These are phyloP conservation scores for Gossypium trilobum DNA, from an alignment of 441 rosid species.

Conservation along the genomic window DNA sequence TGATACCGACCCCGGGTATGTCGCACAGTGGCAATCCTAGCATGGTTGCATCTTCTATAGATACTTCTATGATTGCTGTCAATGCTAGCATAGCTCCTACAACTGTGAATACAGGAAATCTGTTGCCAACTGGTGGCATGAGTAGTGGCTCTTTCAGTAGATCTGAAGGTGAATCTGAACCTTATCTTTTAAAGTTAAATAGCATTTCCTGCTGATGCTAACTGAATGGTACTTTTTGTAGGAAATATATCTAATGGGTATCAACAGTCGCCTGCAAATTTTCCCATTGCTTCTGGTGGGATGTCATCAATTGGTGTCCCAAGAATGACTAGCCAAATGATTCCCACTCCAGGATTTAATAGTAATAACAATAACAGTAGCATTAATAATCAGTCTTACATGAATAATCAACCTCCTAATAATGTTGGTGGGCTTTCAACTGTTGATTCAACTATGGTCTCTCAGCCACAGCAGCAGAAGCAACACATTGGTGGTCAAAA, in stretches of 20 bases:
- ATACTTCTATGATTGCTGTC: conserved; percentile 47
- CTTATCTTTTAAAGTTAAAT: neutral
- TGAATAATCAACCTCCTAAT: conserved; percentile 41
- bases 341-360: conserved; percentile 91
- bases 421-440: conserved; percentile 58
- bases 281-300: conserved; percentile 66
- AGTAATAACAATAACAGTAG: conserved; percentile 33
- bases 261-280: conserved; percentile 66
- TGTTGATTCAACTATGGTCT: conserved; percentile 53
- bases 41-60: conserved; percentile 53
- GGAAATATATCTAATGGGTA: conserved; percentile 74
- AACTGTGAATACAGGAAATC: conserved; percentile 45
- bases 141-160: conserved; percentile 43
- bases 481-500: conserved; percentile 61
- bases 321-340: conserved; percentile 80
- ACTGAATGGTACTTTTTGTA: conserved; percentile 24
- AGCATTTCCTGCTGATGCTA: neutral
- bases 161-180: conserved; percentile 35
- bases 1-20: conserved; percentile 99
- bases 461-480: conserved; percentile 70
- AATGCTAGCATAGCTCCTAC: conserved; percentile 43
- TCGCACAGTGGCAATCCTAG: conserved; percentile 58
- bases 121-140: conserved; percentile 48
- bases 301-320: conserved; percentile 62
- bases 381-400: conserved; percentile 19